Evolutionary conservation across 2,329 filamentous ascomycete species (phyloP), one percentile per base, ranked within the genome.

Genomic region (Cercospora beticola): DNA sequence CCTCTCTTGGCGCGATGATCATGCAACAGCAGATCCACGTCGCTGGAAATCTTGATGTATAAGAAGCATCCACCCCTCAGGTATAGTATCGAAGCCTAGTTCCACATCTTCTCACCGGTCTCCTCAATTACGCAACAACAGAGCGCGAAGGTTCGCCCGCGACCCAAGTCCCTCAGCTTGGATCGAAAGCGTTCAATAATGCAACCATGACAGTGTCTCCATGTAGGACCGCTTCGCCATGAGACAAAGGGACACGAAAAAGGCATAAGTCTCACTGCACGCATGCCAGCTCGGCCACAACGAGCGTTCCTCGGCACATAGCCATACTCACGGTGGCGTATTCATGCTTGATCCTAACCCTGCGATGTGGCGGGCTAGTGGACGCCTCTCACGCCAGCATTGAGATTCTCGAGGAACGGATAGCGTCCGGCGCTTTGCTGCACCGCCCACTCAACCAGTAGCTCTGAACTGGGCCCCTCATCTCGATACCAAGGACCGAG

Each of bases 401-500:
- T 28, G 12, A 31, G 28, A 18, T 21, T 33, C 56, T n/a, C 56
- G 8, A 56, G 49, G 6, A 28, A 56, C 49, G 49, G 12, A 56
- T 8, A 30, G 2, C 23, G 49, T 28, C 23, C 16, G 49, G 49
- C 49, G 23, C 5, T 26, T 26, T 40, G 58, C 16, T 12, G 57
- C 57, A 40, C 28, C 28, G 28, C 57, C 57, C 30, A 58, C 26
- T 33, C 26, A n/a, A 14, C 12, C 28, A 33, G 31, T 21, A 60
- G 30, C 16, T 18, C 10, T 46, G 18, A 26, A 40, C 36, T 40
- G 36, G 31, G 46, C 33, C 10, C 36, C 61, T 49, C 61, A 26
- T 56, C 33, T 43, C 58, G 23, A 36, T 30, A 33, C 62, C 62
- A 58, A 58, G 62, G 28, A 64, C 62, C 62, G 62, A 64, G 62